Base-by-base conservation (phyloP, 768 basidiomycete genomes). In the Lentinula sp. region DNA sequence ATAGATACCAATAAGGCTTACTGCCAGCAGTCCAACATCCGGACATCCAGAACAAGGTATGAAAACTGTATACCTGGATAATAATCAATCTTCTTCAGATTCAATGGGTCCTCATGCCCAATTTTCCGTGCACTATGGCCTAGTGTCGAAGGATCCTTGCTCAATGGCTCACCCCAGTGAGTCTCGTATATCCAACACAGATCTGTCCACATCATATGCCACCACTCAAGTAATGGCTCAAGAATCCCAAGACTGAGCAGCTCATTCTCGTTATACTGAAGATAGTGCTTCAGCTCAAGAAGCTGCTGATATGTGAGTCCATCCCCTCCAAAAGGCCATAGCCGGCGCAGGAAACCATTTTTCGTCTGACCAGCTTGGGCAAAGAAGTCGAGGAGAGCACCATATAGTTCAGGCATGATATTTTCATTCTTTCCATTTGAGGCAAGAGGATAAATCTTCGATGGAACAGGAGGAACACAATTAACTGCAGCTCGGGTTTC, bases 11-110 rank as follows among this genome's bases (percentile, higher is more conserved):
- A n/a, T 28, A 46, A 43, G 41, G 61, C 66, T 12, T 56, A 73
- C 73, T 70, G n/a, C 73, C 72, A 76, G 52, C 74, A 75, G 46
- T 76, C 72, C 4, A 74, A 67, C 23, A 75, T 70, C 1, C 69
- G 68, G 0, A 60, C 66, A 50, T 74, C 71, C 12, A 74, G 64
- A 5, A 74, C 66, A 1, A 69, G 60, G 45, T 69, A 65, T 0
- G 63, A 48, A 0, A 74, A 57, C n/a, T 75, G 67, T 0, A 55
- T 20, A 4, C 50, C 48, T 0, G 65, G 65, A 46, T 73, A 72
- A 56, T 68, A 75, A 49, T 74, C 72, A 2, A 73, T 71, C 60
- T 75, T 74, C 60, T 72, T 73, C 16, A 74, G 50, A 50, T 73
- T 73, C 0, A 67, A 41, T 4, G 73, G 74, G 23, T 66, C 64